phyloP scores from a whole-genome alignment of 805 yeast genomes.

The Yamadazyma kitorensis region DNA sequence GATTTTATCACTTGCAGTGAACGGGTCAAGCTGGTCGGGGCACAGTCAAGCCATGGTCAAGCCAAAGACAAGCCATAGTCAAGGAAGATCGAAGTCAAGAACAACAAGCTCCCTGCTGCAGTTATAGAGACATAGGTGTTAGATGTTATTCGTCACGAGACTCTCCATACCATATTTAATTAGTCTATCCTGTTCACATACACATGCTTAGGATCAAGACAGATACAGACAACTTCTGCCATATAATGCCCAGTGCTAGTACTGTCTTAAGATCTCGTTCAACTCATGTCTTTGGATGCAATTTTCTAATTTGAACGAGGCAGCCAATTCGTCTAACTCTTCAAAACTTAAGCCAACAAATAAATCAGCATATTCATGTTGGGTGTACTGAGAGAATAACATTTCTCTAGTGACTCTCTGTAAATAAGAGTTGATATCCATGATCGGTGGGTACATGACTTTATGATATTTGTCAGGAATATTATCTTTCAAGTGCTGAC shows the following conservation, averaged over 20 bases:
- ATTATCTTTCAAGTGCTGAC: constrained; percentile 30
- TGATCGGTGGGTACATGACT: constrained; percentile 36
- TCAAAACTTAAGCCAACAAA: constrained; percentile 38
- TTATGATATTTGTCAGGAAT: constrained; percentile 37
- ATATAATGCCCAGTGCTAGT: constrained; percentile 10
- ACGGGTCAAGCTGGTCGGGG: too few species aligned
- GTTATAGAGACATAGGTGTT: too few species aligned
- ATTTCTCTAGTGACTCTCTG: constrained; percentile 39
- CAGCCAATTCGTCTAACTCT: constrained; percentile 47
- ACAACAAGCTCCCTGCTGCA: too few species aligned
- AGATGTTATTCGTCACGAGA: too few species aligned
- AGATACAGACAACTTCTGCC: too few species aligned
- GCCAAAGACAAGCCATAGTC: too few species aligned
- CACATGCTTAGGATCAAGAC: too few species aligned
- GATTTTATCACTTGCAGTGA: too few species aligned
- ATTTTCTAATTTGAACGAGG: constrained; percentile 29
- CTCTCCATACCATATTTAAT: too few species aligned
- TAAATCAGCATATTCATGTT: constrained; percentile 43
- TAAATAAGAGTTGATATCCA: constrained; percentile 35
- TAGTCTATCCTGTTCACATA: too few species aligned
- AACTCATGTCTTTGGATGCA: constrained; percentile 32
- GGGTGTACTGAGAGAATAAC: constrained; percentile 38
- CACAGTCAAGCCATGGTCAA: too few species aligned
- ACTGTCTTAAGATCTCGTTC: constrained; percentile 24
- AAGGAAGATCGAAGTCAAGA: too few species aligned